These are phyloP conservation scores for Epichloe scottii DNA, from an alignment of 2,329 filamentous ascomycete genomes.

Conservation along the genomic window DNA sequence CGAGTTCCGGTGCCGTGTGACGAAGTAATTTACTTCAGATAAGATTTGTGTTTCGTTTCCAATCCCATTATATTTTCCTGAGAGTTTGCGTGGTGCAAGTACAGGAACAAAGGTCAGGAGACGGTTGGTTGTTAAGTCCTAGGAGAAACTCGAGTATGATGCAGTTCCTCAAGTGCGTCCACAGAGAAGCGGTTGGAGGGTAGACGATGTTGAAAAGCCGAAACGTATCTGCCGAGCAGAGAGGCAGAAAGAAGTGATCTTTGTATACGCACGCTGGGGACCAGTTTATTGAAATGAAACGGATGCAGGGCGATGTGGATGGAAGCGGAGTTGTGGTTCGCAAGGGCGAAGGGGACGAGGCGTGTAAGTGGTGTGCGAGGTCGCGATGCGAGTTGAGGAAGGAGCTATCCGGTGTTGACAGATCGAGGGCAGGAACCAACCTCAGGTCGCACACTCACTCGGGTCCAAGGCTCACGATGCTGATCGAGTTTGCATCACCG, in stretches of 20 bases:
- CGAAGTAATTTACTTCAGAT: constrained; percentile 1
- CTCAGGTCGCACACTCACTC: background rate
- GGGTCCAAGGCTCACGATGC: background rate
- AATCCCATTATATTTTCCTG: background rate
- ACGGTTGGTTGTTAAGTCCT: background rate
- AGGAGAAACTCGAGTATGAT: background rate
- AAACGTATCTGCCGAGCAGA: background rate
- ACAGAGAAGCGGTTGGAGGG: background rate
- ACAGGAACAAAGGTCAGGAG: background rate
- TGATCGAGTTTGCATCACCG: background rate
- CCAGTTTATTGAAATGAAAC: background rate
- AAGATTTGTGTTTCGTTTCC: background rate
- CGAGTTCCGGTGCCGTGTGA: background rate
- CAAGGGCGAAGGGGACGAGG: background rate
- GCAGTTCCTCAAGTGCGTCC: background rate
- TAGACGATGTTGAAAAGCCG: background rate
- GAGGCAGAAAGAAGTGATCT: background rate
- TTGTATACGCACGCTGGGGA: background rate
- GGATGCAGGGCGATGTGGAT: background rate
- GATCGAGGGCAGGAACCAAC: background rate
- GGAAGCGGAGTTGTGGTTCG: background rate
- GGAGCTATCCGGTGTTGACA: constrained; percentile 2
- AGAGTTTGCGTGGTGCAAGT: constrained; percentile 3
- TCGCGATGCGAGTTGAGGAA: constrained; percentile 2
- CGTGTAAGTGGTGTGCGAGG: constrained; percentile 4